Percentiles rank a stretch among this genome's conserved stretches.
phyloP scores from a whole-genome alignment of 2,329 filamentous ascomycete genomes.

The Beauveria caledonica region DNA sequence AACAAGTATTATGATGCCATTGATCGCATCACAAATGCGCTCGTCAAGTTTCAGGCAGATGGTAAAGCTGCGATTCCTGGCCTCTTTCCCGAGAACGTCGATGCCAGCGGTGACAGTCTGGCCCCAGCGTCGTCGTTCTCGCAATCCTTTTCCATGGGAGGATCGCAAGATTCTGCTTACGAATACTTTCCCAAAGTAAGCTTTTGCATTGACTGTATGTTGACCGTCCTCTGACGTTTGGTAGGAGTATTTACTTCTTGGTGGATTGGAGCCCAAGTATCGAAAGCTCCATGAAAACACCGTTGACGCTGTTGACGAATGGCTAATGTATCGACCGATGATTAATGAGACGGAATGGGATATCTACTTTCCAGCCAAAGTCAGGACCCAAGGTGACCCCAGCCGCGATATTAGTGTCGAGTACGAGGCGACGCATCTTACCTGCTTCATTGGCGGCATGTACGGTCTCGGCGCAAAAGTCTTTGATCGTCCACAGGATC shows the following conservation, averaged over 20 bases:
- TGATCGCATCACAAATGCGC: conserved; percentile 72
- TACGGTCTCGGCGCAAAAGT: conserved; percentile 57
- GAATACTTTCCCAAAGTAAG: conserved; percentile 59
- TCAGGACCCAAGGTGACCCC: conserved; percentile 37
- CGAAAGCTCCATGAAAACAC: conserved; percentile 61
- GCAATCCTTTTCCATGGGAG: conserved; percentile 52
- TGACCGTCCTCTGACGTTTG: conserved; percentile 22
- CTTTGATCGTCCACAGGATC: conserved; percentile 48
- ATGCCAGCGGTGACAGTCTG: conserved; percentile 64
- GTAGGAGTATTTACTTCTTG: conserved; percentile 63
- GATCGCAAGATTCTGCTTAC: conserved; percentile 61
- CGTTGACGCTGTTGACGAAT: conserved; percentile 59
- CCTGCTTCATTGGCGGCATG: conserved; percentile 65
- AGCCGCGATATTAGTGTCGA: conserved; percentile 34
- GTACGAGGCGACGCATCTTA: conserved; percentile 56
- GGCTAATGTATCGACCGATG: conserved; percentile 74
- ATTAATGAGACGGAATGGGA: conserved; percentile 54
- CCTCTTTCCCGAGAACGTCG: conserved; percentile 70
- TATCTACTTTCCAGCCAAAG: conserved; percentile 64
- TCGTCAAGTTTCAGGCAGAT: conserved; percentile 65
- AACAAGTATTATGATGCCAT: conserved; percentile 85
- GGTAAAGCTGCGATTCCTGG: conserved; percentile 60
- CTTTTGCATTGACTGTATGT: not conserved
- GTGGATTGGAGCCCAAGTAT: conserved; percentile 66
- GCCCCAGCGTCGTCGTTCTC: conserved; percentile 34